phyloP scores from a whole-genome alignment of 2,329 filamentous ascomycete species.

The Pseudogymnoascus verrucosus region DNA sequence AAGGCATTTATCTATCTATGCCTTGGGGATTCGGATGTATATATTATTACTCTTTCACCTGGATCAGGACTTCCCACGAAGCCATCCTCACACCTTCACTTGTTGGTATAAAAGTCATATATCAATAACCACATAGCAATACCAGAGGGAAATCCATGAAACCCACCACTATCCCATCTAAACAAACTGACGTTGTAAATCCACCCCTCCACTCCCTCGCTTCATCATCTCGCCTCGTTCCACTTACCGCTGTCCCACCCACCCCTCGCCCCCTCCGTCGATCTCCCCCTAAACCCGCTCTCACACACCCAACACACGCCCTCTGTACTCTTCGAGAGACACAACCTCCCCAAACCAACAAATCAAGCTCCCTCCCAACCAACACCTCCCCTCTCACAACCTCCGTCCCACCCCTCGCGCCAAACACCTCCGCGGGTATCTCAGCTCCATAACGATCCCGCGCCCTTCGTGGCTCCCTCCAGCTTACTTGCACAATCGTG shows the following conservation, averaged over 20 bases:
- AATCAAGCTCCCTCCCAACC: not conserved
- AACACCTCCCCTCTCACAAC: not conserved
- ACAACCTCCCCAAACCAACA: not conserved
- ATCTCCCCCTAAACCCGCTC: not conserved
- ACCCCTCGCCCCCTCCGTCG: not conserved
- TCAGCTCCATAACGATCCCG: not conserved
- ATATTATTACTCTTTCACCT: not conserved
- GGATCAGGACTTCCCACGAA: not conserved
- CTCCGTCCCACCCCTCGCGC: not conserved
- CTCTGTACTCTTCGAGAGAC: not conserved
- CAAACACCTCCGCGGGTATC: not conserved
- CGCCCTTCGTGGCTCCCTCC: not conserved
- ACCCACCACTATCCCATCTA: not conserved
- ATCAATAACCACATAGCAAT: conserved; percentile 5
- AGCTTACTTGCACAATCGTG: not conserved
- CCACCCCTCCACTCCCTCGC: not conserved
- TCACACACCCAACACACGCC: not conserved
- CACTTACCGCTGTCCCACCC: not conserved
- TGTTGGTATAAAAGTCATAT: not conserved
- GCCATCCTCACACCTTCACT: not conserved
- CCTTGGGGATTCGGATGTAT: not conserved
- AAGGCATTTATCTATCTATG: not conserved
- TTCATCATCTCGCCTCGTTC: not conserved
- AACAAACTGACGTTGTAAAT: not conserved
- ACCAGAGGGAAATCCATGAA: not conserved